Percentiles rank a stretch among this genome's conserved stretches.
Conservation (phyloP, 2,329 filamentous ascomycete genomes). For the Colletotrichum aenigma region DNA sequence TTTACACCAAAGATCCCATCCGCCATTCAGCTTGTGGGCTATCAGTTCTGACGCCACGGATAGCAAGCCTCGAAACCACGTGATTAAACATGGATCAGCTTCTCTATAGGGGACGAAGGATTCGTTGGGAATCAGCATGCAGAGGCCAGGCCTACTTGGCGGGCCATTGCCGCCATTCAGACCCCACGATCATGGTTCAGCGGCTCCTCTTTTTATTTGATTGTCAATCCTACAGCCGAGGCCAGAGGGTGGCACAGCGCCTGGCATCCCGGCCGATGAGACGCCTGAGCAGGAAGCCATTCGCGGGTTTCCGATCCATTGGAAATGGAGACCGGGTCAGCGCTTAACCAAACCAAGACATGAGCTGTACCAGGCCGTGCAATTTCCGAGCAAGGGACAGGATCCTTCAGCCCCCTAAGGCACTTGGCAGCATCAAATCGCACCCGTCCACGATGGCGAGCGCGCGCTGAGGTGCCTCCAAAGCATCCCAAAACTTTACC, state of each 20-base stretch:
- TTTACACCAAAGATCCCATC: not conserved
- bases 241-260: not conserved
- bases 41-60: not conserved
- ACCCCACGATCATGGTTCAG: not conserved
- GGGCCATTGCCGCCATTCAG: not conserved
- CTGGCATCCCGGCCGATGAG: not conserved
- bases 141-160: not conserved
- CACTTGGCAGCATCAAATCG: not conserved
- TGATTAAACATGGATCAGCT: not conserved
- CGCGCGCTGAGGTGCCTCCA: not conserved
- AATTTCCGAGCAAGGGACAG: not conserved
- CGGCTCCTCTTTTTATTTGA: not conserved
- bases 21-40: not conserved
- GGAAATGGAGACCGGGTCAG: not conserved
- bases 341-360: conserved; percentile 8
- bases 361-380: not conserved
- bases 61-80: not conserved
- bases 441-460: not conserved
- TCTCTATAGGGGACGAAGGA: not conserved
- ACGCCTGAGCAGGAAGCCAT: not conserved
- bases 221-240: not conserved
- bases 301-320: not conserved
- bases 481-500: not conserved
- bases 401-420: not conserved
- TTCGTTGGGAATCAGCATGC: not conserved